These are phyloP conservation scores for Inonotus obliquus DNA, from an alignment of 1,284 basidiomycete genomes.

Conservation along the genomic window DNA sequence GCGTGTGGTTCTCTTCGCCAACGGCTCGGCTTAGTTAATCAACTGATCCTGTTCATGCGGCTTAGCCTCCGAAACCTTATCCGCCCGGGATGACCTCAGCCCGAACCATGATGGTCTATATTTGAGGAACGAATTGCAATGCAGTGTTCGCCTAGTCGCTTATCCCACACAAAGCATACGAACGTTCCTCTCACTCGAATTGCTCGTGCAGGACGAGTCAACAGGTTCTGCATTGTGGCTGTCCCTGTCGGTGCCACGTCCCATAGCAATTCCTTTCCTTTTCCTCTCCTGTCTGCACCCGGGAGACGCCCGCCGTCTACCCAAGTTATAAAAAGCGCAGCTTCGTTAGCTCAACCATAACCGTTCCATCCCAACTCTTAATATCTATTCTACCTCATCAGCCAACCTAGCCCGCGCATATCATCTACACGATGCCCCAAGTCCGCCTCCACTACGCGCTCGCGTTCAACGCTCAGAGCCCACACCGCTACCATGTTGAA, in stretches of 20 bases:
- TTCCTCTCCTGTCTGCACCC: background rate
- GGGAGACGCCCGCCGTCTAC: background rate
- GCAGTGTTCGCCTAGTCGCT: background rate
- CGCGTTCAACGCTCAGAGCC: constrained; percentile 16
- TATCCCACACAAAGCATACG: background rate
- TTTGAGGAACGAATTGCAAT: background rate
- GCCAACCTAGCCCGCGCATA: background rate
- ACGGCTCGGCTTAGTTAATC: background rate
- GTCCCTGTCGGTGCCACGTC: background rate
- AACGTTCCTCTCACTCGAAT: background rate
- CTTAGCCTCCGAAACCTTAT: background rate
- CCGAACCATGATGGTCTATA: background rate
- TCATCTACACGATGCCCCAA: constrained; percentile 10
- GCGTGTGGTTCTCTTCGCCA: background rate
- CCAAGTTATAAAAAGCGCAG: background rate
- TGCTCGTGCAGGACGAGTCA: constrained; percentile 1
- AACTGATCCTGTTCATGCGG: background rate
- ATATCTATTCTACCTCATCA: background rate
- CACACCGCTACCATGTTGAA: constrained; percentile 12
- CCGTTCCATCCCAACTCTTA: background rate
- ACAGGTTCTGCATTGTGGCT: background rate
- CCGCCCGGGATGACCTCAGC: constrained; percentile 5
- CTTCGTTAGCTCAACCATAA: background rate
- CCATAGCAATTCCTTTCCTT: background rate
- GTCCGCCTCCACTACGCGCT: constrained; percentile 17